Conservation (phyloP, 129 eudicot species). For the Lonicera japonica region DNA sequence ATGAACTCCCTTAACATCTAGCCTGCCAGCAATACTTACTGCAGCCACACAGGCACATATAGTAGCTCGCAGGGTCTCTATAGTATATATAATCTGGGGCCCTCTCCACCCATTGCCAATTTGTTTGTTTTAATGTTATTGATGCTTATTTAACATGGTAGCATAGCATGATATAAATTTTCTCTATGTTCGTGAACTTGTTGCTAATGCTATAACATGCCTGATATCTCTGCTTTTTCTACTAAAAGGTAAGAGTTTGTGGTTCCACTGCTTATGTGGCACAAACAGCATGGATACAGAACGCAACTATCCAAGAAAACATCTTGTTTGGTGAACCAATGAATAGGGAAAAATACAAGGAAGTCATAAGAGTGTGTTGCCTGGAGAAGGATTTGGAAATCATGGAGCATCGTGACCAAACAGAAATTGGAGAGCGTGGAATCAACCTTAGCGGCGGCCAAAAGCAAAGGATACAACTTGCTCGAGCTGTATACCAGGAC, state of each 20-base stretch:
- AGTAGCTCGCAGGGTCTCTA: too few species aligned
- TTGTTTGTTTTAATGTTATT: too few species aligned
- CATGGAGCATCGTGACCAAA: constrained; percentile 63
- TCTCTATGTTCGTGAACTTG: too few species aligned
- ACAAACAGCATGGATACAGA: constrained; percentile 73
- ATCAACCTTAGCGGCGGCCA: constrained; percentile 92
- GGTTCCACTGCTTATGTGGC: constrained; percentile 67
- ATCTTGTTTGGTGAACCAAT: constrained; percentile 54
- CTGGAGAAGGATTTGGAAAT: constrained; percentile 58
- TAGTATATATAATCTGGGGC: too few species aligned
- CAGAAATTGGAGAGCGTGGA: constrained; percentile 89
- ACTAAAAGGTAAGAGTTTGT: constrained; percentile 27
- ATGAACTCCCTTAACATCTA: too few species aligned
- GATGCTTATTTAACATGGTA: too few species aligned
- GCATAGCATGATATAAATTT: too few species aligned
- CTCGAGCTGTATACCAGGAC: constrained; percentile 83
- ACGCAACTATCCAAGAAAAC: constrained; percentile 56
- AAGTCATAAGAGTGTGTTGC: constrained; percentile 42
- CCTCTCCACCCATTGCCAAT: too few species aligned
- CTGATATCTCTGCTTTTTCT: background rate
- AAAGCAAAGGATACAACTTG: constrained; percentile 83
- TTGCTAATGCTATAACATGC: background rate
- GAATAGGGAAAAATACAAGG: constrained; percentile 37
- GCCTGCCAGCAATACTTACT: too few species aligned
- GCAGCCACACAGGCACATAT: too few species aligned